These are phyloP conservation scores for Lachancea waltii DNA, from an alignment of 805 yeast species.

Conservation along the genomic window DNA sequence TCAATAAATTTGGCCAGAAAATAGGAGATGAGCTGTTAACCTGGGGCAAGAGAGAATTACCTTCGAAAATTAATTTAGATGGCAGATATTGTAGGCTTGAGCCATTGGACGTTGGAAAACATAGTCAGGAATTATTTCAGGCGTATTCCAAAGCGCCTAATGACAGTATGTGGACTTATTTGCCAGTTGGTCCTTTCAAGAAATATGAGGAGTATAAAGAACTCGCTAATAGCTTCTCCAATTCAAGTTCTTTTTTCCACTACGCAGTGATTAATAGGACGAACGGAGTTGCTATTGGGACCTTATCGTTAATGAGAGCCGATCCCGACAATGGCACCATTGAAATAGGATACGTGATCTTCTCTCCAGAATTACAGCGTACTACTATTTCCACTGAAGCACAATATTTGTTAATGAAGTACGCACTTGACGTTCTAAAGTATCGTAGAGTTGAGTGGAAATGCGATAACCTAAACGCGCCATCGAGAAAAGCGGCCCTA, in stretches of 20 bases:
- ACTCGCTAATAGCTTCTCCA: not conserved
- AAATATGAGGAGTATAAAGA: slow-evolving; percentile 4
- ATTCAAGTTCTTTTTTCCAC: not conserved
- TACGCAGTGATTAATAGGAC: slow-evolving; percentile 21
- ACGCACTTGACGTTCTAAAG: slow-evolving; percentile 26
- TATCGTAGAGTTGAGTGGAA: slow-evolving; percentile 34
- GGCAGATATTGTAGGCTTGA: slow-evolving; percentile 16
- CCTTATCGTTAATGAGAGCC: slow-evolving; percentile 21
- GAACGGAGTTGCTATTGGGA: slow-evolving; percentile 24
- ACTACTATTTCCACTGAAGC: slow-evolving; percentile 32
- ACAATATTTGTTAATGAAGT: slow-evolving; percentile 24
- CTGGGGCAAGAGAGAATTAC: slow-evolving; percentile 14
- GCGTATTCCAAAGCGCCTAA: slow-evolving; percentile 7
- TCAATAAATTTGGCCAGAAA: slow-evolving; percentile 8
- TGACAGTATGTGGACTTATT: slow-evolving; percentile 16
- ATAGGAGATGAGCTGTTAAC: slow-evolving; percentile 10
- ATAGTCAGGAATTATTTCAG: slow-evolving; percentile 13
- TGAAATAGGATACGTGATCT: slow-evolving; percentile 29
- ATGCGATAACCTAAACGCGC: slow-evolving; percentile 28
- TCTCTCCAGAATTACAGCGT: slow-evolving; percentile 15
- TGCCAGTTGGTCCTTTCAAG: slow-evolving; percentile 16
- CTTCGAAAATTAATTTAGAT: slow-evolving; percentile 10
- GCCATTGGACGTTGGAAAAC: slow-evolving; percentile 15
- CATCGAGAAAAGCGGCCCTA: slow-evolving; percentile 28
- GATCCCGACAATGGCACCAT: slow-evolving; percentile 24